Evolutionary conservation across 768 basidiomycete genomes (phyloP).

Genomic region (Lyophyllum decastes): DNA sequence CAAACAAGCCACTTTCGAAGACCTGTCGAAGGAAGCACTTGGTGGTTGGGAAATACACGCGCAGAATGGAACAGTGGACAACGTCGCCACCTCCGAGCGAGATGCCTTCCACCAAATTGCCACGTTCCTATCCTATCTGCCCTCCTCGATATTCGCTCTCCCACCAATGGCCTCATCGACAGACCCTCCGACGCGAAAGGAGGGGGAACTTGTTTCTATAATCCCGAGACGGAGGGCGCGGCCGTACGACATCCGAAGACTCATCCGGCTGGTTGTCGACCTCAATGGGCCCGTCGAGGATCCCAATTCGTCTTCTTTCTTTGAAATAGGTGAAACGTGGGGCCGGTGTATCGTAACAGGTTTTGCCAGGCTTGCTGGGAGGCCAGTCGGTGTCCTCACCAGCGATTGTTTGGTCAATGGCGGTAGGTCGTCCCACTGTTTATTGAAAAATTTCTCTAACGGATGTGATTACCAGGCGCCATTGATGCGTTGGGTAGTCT

Average conservation of each 20-base stretch:
- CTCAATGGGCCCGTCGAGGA: constrained; percentile 13
- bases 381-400: constrained; percentile 35
- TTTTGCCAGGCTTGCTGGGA: constrained; percentile 36
- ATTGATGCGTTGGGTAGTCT: constrained; percentile 41
- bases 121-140: constrained; percentile 38
- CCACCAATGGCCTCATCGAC: constrained; percentile 26
- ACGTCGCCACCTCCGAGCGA: constrained; percentile 34
- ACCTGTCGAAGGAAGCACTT: constrained; percentile 24
- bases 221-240: constrained; percentile 36
- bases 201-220: constrained; percentile 35
- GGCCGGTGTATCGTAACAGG: constrained; percentile 38
- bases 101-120: constrained; percentile 38
- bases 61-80: constrained; percentile 38
- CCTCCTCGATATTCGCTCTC: constrained; percentile 38
- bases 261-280: constrained; percentile 37
- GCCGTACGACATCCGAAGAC: constrained; percentile 36
- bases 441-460: no score
- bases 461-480: constrained; percentile 27
- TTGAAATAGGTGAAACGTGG: constrained; percentile 40
- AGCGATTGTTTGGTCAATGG: constrained; percentile 41
- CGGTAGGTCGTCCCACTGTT: constrained; percentile 21
- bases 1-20: constrained; percentile 20
- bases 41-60: constrained; percentile 40
- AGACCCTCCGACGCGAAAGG: constrained; percentile 30
- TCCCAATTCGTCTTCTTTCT: constrained; percentile 24